Evolutionary conservation across 2,329 filamentous ascomycete species (phyloP).

Genomic region (Cladobotryum mycophilum): DNA sequence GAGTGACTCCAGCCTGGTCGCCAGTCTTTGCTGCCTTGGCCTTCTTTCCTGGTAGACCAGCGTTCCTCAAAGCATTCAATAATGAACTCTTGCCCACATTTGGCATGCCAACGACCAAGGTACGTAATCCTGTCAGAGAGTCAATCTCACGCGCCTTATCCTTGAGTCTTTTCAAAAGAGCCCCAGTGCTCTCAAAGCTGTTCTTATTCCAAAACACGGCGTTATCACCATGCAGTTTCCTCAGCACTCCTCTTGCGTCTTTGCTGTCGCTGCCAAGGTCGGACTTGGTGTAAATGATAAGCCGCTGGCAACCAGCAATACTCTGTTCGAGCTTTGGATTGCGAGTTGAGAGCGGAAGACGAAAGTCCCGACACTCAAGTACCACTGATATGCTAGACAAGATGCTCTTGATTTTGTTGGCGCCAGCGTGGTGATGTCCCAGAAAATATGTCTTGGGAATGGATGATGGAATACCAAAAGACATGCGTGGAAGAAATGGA

Average conservation of each 20-base stretch:
- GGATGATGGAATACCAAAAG: constrained; percentile 64
- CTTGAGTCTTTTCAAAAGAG: constrained; percentile 34
- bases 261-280: constrained; percentile 55
- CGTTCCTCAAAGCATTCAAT: constrained; percentile 74
- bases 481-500: constrained; percentile 64
- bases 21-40: constrained; percentile 75
- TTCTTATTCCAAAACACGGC: constrained; percentile 41
- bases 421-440: constrained; percentile 80
- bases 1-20: constrained; percentile 80
- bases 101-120: constrained; percentile 92
- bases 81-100: constrained; percentile 95
- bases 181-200: constrained; percentile 25
- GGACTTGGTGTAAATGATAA: constrained; percentile 87
- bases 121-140: constrained; percentile 72
- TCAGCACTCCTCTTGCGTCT: constrained; percentile 22
- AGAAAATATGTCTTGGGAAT: constrained; percentile 90
- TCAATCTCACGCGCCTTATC: constrained; percentile 30
- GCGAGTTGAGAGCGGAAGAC: constrained; percentile 79
- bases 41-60: constrained; percentile 45
- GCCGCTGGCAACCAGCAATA: constrained; percentile 63
- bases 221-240: constrained; percentile 27
- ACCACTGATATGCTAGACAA: constrained; percentile 79
- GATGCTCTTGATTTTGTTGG: constrained; percentile 74
- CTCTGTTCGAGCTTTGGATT: constrained; percentile 84
- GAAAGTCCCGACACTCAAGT: constrained; percentile 90